Conservation (phyloP, 2,329 filamentous ascomycete species). For the Helotiales sp. region DNA sequence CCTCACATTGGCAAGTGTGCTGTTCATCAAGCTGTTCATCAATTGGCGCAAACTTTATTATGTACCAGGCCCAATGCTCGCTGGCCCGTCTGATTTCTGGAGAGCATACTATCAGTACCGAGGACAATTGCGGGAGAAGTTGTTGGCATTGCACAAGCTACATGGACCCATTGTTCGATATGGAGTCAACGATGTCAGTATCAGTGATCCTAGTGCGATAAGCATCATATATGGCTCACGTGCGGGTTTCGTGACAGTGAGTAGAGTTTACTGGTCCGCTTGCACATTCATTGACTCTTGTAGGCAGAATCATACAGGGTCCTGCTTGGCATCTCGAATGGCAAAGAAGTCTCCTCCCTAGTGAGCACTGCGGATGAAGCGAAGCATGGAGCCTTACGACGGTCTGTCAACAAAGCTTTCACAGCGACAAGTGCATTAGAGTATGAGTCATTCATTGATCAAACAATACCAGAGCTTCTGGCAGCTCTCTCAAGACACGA, state of each 20-base stretch:
- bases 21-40: not conserved
- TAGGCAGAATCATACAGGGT: slow-evolving; percentile 9
- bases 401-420: slow-evolving; percentile 9
- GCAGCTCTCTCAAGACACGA: slow-evolving; percentile 2
- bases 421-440: not conserved
- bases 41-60: not conserved
- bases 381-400: slow-evolving; percentile 2
- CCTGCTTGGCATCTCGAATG: slow-evolving; percentile 9
- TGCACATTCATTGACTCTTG: not conserved
- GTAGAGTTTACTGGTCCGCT: not conserved
- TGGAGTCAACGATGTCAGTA: slow-evolving; percentile 34
- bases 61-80: slow-evolving; percentile 9
- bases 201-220: slow-evolving; percentile 30
- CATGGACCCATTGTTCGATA: slow-evolving; percentile 10
- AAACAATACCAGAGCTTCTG: slow-evolving; percentile 7
- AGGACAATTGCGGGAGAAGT: slow-evolving; percentile 4
- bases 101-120: slow-evolving; percentile 11
- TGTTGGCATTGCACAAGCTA: slow-evolving; percentile 8
- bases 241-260: slow-evolving; percentile 11
- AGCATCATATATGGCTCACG: slow-evolving; percentile 11
- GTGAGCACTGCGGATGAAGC: slow-evolving; percentile 9
- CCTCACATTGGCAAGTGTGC: not conserved
- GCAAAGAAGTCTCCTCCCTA: slow-evolving; percentile 6
- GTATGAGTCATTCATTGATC: not conserved
- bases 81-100: slow-evolving; percentile 9